Evolutionary conservation across 2,329 filamentous ascomycete species (phyloP).

Genomic region (Metarhizium sp.): DNA sequence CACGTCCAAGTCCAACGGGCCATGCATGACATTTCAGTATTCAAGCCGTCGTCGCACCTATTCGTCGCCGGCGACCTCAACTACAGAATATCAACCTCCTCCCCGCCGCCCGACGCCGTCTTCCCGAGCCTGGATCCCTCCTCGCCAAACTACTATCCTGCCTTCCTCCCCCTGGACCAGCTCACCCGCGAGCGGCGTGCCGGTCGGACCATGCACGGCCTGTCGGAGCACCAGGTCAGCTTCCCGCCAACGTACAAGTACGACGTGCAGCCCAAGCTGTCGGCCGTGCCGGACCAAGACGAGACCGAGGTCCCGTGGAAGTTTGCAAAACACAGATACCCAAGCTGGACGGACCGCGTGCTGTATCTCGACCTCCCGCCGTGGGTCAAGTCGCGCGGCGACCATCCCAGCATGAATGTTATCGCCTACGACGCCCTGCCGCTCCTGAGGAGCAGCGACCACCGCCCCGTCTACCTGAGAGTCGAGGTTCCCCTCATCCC

Average conservation of each 20-base stretch:
- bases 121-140: conserved; percentile 53
- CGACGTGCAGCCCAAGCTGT: conserved; percentile 26
- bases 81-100: conserved; percentile 69
- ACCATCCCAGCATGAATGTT: conserved; percentile 34
- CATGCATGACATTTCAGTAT: conserved; percentile 56
- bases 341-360: conserved; percentile 89
- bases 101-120: conserved; percentile 50
- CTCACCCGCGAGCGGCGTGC: conserved; percentile 61
- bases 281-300: conserved; percentile 14
- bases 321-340: conserved; percentile 78
- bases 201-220: conserved; percentile 65
- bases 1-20: conserved; percentile 29
- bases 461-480: conserved; percentile 72
- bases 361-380: conserved; percentile 59
- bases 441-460: conserved; percentile 74
- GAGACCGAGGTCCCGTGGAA: conserved; percentile 43
- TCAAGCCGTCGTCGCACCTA: conserved; percentile 64
- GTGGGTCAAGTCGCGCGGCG: conserved; percentile 31
- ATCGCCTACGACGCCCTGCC: conserved; percentile 66
- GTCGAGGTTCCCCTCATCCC: conserved; percentile 53
- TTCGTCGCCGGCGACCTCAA: conserved; percentile 92
- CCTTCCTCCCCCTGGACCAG: conserved; percentile 69
- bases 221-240: conserved; percentile 61
- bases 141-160: conserved; percentile 51
- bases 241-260: conserved; percentile 98